Base-by-base conservation (phyloP, 495 filamentous ascomycete genomes). In the Pseudoneurospora amorphoporcata region DNA sequence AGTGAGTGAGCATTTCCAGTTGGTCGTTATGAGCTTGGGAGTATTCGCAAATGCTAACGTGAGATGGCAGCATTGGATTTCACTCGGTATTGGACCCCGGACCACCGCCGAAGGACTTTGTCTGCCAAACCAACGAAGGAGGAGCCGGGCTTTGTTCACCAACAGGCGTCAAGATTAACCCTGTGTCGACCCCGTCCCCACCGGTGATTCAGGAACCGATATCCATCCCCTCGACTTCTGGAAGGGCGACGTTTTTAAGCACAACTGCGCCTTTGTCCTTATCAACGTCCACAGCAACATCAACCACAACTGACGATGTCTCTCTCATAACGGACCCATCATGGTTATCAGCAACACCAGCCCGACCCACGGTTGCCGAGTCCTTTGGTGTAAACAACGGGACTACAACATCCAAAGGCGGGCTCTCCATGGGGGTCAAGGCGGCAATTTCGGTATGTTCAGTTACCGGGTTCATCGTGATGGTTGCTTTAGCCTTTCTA, bases 401-500 rank as follows among this genome's bases (percentile, higher is more conserved):
- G 38, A 72, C 68, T 29, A 75, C 76, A 2, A 76, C 76, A 29
- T 71, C 77, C 17, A 39, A 68, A 3, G 76, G 69, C 32, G 69
- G 71, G 42, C 76, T 84, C n/a, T 79, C 83, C 5, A 70, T 71
- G 42, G 81, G 79, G 32, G 79, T 78, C 72, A 84, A 82, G 75
- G 77, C 76, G 14, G 84, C 84, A 40, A 78, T 86, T 43, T 80
- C 77, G 35, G 74, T 84, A 5, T 84, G 83, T 75, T 79, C 82
- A 2, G 75, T 80, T 12, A 74, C 84, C 17, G 80, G 74, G 10
- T 75, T 86, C 29, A 69, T 81, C 68, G 76, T 77, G 38, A 68
- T 86, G 17, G 68, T 81, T 4, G 75, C 35, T 42, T 39, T 78
- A 3, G 71, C 43, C 4, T 43, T 80, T 5, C 40, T 82, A 23